Percentiles rank a stretch among this genome's conserved stretches.
Evolutionary conservation across 2,329 filamentous ascomycete species (phyloP).

Genomic region (Epicoccum sorghinum): DNA sequence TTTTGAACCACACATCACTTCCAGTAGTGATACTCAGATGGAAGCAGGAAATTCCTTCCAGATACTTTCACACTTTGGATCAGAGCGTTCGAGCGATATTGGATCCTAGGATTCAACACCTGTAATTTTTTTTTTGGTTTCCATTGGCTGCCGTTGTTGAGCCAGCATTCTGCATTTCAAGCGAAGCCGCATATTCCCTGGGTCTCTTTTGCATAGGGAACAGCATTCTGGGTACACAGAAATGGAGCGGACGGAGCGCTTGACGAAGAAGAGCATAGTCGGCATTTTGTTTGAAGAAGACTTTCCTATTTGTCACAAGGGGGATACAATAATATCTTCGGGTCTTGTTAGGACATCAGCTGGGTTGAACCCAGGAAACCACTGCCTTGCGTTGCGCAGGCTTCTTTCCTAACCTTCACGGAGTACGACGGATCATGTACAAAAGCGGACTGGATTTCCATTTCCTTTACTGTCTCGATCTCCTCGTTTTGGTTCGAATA

Average conservation of each 20-base stretch:
- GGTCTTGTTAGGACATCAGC: conserved; percentile 10
- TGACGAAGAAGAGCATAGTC: conserved; percentile 7
- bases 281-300: conserved; percentile 9
- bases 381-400: conserved; percentile 24
- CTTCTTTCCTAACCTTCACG: conserved; percentile 20
- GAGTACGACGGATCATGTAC: conserved; percentile 35
- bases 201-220: conserved; percentile 34
- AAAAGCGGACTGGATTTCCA: conserved; percentile 34
- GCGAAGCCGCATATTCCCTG: conserved; percentile 39
- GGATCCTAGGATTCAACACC: conserved; percentile 25
- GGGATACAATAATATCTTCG: conserved; percentile 30
- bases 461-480: conserved; percentile 12
- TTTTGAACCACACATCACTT: conserved; percentile 20
- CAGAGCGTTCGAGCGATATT: conserved; percentile 38
- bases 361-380: conserved; percentile 18
- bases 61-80: conserved; percentile 39
- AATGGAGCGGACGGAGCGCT: conserved; percentile 18
- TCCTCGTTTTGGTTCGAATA: conserved; percentile 10
- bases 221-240: conserved; percentile 22
- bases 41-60: conserved; percentile 35
- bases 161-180: conserved; percentile 41
- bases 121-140: conserved; percentile 45
- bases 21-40: conserved; percentile 25
- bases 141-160: conserved; percentile 27
- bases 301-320: conserved; percentile 14